phyloP scores from a whole-genome alignment of 257 asterid genomes.

The Fraxinus quadrangulata region DNA sequence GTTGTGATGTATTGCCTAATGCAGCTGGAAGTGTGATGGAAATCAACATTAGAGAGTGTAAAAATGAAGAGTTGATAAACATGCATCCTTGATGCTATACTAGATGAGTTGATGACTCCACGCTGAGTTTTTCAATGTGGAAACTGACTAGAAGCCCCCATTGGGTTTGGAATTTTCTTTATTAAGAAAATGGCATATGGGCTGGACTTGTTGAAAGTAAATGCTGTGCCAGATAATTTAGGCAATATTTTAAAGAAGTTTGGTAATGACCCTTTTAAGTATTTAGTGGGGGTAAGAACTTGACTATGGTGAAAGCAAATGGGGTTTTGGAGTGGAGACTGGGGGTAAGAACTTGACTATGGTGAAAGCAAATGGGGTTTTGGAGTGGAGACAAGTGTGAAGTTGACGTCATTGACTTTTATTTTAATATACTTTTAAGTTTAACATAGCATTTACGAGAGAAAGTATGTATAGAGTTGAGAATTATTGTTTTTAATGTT shows the following conservation, averaged over 20 bases:
- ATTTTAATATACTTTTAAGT: not conserved
- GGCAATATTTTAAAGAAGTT: not conserved
- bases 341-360: not conserved
- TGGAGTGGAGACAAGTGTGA: not conserved
- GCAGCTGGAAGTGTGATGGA: constrained; percentile 51
- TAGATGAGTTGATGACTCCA: not conserved
- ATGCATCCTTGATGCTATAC: constrained; percentile 35
- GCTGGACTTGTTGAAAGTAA: not conserved
- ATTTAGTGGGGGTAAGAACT: not conserved
- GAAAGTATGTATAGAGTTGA: not conserved
- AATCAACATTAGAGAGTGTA: constrained; percentile 67
- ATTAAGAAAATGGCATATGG: not conserved
- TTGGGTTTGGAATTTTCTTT: not conserved
- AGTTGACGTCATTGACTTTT: not conserved
- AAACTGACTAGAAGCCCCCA: not conserved
- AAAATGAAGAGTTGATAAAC: constrained; percentile 63
- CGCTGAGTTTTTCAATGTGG: not conserved
- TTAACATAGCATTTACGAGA: too few species aligned
- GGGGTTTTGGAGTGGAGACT: not conserved
- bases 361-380: not conserved
- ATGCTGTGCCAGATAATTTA: not conserved
- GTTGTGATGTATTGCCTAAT: constrained; percentile 73
- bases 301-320: not conserved
- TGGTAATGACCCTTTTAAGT: not conserved
- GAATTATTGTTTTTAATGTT: not conserved